Conservation (phyloP, 495 filamentous ascomycete species). For the Cairneyella variabilis region DNA sequence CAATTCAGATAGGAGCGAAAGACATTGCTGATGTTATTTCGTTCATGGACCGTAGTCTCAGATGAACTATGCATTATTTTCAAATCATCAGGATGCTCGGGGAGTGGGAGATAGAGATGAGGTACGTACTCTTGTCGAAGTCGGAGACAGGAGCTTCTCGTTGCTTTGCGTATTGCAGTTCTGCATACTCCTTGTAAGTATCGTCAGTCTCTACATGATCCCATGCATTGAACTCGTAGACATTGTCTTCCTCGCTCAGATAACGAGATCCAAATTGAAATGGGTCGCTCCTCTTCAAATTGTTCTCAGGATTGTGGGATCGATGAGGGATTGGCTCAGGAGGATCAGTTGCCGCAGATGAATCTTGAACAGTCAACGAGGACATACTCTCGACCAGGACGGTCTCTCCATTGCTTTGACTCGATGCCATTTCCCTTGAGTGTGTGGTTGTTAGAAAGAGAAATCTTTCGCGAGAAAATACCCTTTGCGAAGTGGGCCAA, state of each 20-base stretch:
- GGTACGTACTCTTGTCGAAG: conserved; percentile 67
- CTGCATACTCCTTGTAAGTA: conserved; percentile 74
- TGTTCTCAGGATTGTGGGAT: conserved; percentile 53
- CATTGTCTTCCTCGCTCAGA: conserved; percentile 75
- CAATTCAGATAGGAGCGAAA: conserved; percentile 63
- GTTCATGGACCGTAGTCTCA: conserved; percentile 46
- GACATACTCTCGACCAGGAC: conserved; percentile 12
- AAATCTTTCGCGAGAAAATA: too few relatives aligned
- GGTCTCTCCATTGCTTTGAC: conserved; percentile 9
- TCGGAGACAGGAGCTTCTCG: conserved; percentile 77
- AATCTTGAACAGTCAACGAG: conserved; percentile 14
- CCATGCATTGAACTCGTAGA: conserved; percentile 97
- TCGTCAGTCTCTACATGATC: conserved; percentile 91
- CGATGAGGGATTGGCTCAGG: conserved; percentile 39
- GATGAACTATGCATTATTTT: conserved; percentile 59
- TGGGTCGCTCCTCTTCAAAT: conserved; percentile 80
- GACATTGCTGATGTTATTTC: conserved; percentile 48
- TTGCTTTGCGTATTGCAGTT: conserved; percentile 77
- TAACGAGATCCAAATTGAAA: conserved; percentile 93
- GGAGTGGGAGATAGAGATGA: conserved; percentile 3
- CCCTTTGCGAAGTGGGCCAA: too few relatives aligned
- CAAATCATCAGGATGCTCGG: conserved; percentile 48
- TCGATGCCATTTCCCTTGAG: too few relatives aligned
- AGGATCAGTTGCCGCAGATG: conserved; percentile 13
- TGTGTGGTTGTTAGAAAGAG: too few relatives aligned